Percentiles rank a stretch among this genome's conserved stretches.
Evolutionary conservation across 352 stramenopile species (phyloP).

Genomic region (Blastocystis sp.): DNA sequence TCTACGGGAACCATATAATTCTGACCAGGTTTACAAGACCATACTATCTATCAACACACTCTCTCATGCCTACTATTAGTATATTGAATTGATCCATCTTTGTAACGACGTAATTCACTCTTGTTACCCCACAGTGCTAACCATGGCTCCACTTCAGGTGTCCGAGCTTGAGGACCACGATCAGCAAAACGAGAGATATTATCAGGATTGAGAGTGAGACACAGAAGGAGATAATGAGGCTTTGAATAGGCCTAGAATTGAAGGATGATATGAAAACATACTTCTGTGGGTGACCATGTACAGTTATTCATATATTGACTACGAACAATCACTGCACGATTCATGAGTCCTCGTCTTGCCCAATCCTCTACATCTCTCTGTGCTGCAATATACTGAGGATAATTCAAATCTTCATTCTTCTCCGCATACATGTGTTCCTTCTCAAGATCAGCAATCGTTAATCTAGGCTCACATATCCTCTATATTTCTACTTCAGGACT

Average conservation of each 20-base stretch:
- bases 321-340: background rate
- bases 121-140: background rate
- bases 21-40: slow-evolving; percentile 1
- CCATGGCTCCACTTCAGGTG: slow-evolving; percentile 20
- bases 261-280: background rate
- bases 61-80: background rate
- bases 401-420: background rate
- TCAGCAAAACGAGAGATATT: slow-evolving; percentile 43
- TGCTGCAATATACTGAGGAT: background rate
- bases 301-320: background rate
- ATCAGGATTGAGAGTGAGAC: background rate
- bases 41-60: background rate
- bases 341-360: background rate
- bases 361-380: slow-evolving; percentile 3
- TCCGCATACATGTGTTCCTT: background rate
- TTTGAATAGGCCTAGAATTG: background rate
- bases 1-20: slow-evolving; percentile 47
- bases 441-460: background rate
- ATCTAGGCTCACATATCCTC: background rate
- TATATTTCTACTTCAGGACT: background rate
- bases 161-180: background rate
- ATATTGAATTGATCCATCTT: slow-evolving; percentile 36
- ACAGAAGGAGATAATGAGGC: background rate
- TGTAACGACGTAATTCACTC: slow-evolving; percentile 33
- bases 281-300: background rate